Base-by-base conservation (phyloP, 371 early-diverging fungal species). In the Homolaphlyctis polyrhiza region DNA sequence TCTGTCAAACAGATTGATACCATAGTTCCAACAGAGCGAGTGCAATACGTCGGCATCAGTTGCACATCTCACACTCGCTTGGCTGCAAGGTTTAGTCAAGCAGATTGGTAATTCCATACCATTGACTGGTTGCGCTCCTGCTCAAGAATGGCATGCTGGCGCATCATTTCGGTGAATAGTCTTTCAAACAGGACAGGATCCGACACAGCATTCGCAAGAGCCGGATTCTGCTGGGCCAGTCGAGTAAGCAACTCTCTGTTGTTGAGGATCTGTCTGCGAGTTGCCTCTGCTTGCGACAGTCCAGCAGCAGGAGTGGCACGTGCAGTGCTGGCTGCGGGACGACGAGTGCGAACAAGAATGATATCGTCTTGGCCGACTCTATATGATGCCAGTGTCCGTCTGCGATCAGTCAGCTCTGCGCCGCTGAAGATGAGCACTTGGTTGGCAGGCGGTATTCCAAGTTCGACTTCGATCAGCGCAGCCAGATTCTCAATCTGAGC, bases 391-490 rank as follows among this genome's bases (percentile, higher is more conserved):
- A 66, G 28, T n/a, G 64, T 36, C n/a, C 27, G 18, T 29, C 50
- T 82, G 0, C 73, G 71, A 51, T 89, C 88, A 6, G 62, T 62
- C 11, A 93, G 75, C 60, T 71, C 78, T 29, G 63, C 58, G 14
- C 90, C 89, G 66, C 90, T 86, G 70, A 85, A 82, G 62, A 70
- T 70, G 32, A 89, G 62, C 1, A 72, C 62, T 47, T 83, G 85
- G 61, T 84, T 78, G 13, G 47, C 70, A 14, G 84, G 76, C 0
- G 89, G 78, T 33, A 89, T 78, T 4, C 79, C 77, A 62, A 91
- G 87, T 76, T 93, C 92, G 23, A 81, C 87, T 71, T 94, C 94
- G 28, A 91, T 78, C 18, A 94, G 78, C 14, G 92, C 93, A 65
- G 86, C 82, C 48, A 95, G 75, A 72, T 90, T 90, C 67, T 88